Conservation (phyloP, 495 filamentous ascomycete genomes). For the Penicillium herquei region DNA sequence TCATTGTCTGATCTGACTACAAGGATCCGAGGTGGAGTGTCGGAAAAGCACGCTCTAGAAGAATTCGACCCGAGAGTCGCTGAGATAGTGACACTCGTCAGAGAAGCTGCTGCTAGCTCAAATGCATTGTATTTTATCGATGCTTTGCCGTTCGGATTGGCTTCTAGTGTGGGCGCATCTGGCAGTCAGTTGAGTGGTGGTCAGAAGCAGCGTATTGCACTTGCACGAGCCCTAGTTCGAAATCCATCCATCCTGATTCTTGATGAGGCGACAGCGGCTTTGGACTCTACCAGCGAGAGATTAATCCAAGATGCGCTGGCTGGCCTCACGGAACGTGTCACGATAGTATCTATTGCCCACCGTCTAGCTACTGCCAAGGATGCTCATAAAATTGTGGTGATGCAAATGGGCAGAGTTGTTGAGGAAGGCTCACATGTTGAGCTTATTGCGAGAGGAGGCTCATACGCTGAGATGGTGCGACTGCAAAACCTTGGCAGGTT, state of each 20-base stretch:
- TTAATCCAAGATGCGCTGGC: constrained; percentile 47
- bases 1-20: constrained; percentile 28
- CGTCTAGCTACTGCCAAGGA: constrained; percentile 44
- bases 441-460: constrained; percentile 28
- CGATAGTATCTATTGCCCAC: constrained; percentile 42
- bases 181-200: constrained; percentile 59
- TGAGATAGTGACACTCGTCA: constrained; percentile 38
- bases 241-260: constrained; percentile 72
- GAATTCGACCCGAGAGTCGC: constrained; percentile 20
- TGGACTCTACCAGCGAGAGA: constrained; percentile 52
- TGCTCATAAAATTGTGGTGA: constrained; percentile 61
- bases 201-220: constrained; percentile 61
- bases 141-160: constrained; percentile 46
- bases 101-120: constrained; percentile 35
- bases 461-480: constrained; percentile 42
- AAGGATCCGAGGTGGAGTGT: constrained; percentile 25
- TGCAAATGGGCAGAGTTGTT: constrained; percentile 48
- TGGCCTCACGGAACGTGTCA: constrained; percentile 36
- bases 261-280: constrained; percentile 68
- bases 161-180: constrained; percentile 49
- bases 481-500: constrained; percentile 32
- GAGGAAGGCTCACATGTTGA: constrained; percentile 51
- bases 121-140: constrained; percentile 46
- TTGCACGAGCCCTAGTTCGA: constrained; percentile 70
- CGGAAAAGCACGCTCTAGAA: constrained; percentile 21